These are phyloP conservation scores for Ascochyta viciae-villosae DNA, from an alignment of 2,329 filamentous ascomycete genomes.

Conservation along the genomic window DNA sequence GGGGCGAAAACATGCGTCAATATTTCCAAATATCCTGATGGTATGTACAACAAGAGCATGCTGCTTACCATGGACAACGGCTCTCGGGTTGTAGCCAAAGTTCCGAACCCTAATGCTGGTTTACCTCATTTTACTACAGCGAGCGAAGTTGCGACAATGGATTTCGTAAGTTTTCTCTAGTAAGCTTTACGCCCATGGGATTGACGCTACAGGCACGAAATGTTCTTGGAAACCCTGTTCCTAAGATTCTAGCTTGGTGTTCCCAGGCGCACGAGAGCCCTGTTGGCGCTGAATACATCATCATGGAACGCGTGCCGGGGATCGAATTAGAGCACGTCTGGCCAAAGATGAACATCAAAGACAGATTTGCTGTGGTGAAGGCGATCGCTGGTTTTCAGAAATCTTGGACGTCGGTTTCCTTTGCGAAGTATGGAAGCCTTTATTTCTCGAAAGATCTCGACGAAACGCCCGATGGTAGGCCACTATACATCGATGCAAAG, in stretches of 20 bases:
- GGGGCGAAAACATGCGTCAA: constrained; percentile 33
- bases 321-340: constrained; percentile 41
- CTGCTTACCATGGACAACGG: constrained; percentile 48
- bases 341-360: constrained; percentile 33
- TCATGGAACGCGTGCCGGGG: constrained; percentile 41
- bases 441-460: constrained; percentile 44
- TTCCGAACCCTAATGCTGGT: constrained; percentile 50
- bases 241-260: constrained; percentile 44
- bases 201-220: constrained; percentile 31
- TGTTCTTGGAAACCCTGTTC: constrained; percentile 41
- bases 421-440: constrained; percentile 34
- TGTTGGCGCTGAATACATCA: constrained; percentile 45
- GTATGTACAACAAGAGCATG: constrained; percentile 46
- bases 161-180: constrained; percentile 31
- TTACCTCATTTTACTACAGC: constrained; percentile 45
- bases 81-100: constrained; percentile 44
- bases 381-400: constrained; percentile 40
- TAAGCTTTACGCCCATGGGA: constrained; percentile 5
- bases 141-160: constrained; percentile 50
- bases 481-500: constrained; percentile 22
- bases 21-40: constrained; percentile 42
- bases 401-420: constrained; percentile 39
- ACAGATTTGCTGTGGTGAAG: constrained; percentile 36
- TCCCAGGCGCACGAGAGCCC: constrained; percentile 35
- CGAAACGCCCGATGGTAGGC: constrained; percentile 12